phyloP scores from a whole-genome alignment of 768 basidiomycete genomes.

The Lepiota venenata region DNA sequence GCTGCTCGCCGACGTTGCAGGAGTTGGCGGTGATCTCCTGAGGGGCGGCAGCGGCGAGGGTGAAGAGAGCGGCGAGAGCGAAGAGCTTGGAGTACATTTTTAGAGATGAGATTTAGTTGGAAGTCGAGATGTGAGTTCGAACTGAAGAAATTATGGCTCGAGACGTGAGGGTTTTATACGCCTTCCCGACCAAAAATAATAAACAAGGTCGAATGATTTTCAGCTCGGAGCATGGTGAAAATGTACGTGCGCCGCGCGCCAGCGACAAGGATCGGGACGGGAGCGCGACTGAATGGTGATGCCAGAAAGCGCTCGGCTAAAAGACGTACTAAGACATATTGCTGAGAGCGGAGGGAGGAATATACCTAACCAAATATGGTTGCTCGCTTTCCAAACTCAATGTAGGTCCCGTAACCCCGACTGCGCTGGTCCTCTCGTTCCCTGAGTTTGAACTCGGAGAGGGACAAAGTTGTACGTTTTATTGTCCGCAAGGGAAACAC shows the following conservation, averaged over 20 bases:
- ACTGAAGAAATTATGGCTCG: conserved; percentile 16
- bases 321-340: too few species aligned
- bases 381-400: too few species aligned
- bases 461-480: too few species aligned
- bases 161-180: conserved; percentile 8
- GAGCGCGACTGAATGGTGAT: too few species aligned
- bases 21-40: background rate
- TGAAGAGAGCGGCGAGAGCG: background rate
- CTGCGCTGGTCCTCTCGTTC: conserved; percentile 1
- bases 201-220: conserved; percentile 11
- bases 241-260: too few species aligned
- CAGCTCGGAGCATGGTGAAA: too few species aligned
- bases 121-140: conserved; percentile 15
- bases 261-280: too few species aligned
- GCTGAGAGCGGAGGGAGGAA: too few species aligned
- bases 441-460: too few species aligned
- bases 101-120: background rate
- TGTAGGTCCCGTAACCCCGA: conserved; percentile 2
- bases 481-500: too few species aligned
- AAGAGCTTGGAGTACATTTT: conserved; percentile 5
- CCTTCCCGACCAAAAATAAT: conserved; percentile 7
- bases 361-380: too few species aligned
- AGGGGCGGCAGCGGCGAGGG: conserved; percentile 1
- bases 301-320: too few species aligned
- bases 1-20: conserved; percentile 3